phyloP scores from a whole-genome alignment of 2,329 filamentous ascomycete species.

The Colletotrichum musicola region DNA sequence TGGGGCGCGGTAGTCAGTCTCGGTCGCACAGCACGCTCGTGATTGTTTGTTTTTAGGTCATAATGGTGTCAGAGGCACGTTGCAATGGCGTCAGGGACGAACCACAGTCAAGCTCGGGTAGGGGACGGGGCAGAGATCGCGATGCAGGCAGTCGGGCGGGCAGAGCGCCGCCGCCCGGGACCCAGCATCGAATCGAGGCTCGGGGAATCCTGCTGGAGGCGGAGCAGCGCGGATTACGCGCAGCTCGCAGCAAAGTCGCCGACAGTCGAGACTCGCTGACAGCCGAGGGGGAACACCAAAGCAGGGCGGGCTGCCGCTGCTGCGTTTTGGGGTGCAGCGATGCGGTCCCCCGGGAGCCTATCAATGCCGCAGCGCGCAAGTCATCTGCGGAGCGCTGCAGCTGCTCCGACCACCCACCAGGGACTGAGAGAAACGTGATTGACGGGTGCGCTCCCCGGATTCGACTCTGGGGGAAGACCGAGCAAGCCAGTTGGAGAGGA shows the following conservation, averaged over 20 bases:
- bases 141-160: slow-evolving; percentile 3
- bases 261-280: slow-evolving; percentile 9
- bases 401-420: background rate
- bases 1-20: slow-evolving; percentile 20
- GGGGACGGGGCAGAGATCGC: slow-evolving; percentile 4
- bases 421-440: background rate
- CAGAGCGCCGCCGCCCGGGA: background rate
- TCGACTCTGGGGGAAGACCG: slow-evolving; percentile 34
- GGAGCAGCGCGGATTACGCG: slow-evolving; percentile 17
- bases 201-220: slow-evolving; percentile 13
- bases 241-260: slow-evolving; percentile 17
- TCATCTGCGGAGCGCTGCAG: slow-evolving; percentile 48
- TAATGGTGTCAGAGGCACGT: slow-evolving; percentile 7
- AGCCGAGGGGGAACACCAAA: slow-evolving; percentile 18
- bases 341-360: slow-evolving; percentile 48
- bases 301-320: slow-evolving; percentile 30
- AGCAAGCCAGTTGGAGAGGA: slow-evolving; percentile 34
- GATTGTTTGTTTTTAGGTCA: background rate
- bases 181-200: slow-evolving; percentile 22
- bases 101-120: background rate
- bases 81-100: slow-evolving; percentile 16
- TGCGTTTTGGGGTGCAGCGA: slow-evolving; percentile 16
- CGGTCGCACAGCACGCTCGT: slow-evolving; percentile 2
- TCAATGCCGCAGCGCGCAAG: slow-evolving; percentile 44
- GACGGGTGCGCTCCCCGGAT: slow-evolving; percentile 16